Evolutionary conservation across 805 yeast genomes (phyloP).

Genomic region (Kodamaea hsintzibuensis): DNA sequence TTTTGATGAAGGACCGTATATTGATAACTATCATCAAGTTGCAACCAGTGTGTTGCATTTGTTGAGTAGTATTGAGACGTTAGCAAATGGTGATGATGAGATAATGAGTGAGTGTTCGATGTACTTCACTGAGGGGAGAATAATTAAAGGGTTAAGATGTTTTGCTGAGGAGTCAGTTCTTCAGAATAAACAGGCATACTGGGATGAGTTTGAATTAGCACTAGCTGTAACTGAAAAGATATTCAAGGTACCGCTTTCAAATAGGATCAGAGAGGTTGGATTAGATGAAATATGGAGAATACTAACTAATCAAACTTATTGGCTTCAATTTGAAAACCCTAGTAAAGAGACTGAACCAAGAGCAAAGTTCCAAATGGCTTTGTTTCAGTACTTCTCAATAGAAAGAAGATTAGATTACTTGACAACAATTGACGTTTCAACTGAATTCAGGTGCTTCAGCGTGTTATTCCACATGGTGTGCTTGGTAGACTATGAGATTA

Average conservation of each 20-base stretch:
- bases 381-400: neutral
- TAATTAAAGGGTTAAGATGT: neutral
- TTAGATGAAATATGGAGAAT: neutral
- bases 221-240: neutral
- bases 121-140: conserved; percentile 7
- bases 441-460: neutral
- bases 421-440: neutral
- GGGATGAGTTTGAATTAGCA: neutral
- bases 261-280: neutral
- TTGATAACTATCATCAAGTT: neutral
- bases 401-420: neutral
- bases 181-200: neutral
- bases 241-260: neutral
- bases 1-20: conserved; percentile 7
- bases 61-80: neutral
- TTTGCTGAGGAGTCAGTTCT: neutral
- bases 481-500: neutral
- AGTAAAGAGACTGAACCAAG: neutral
- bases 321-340: neutral
- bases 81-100: neutral
- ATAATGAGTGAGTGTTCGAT: neutral
- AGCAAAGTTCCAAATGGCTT: neutral
- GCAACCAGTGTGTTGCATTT: neutral
- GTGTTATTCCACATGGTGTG: neutral
- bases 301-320: neutral